Base-by-base conservation (phyloP, 805 yeast species). In the Diddensiella santjacobensis region DNA sequence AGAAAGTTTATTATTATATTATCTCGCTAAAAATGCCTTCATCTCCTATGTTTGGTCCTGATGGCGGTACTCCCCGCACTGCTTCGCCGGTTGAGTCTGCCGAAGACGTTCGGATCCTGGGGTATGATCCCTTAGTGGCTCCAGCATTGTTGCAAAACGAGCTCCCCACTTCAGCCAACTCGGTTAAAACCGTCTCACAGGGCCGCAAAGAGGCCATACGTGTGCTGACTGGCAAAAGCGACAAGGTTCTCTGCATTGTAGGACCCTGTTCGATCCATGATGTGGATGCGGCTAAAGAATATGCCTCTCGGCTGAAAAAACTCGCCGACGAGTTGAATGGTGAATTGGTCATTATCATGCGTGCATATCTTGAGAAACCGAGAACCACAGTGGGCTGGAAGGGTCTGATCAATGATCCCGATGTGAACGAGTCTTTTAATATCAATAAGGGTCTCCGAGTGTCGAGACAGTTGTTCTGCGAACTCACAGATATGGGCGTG, bases 371-470 rank as follows among this genome's bases (percentile, higher is more conserved):
- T 58, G 99, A 91, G 72, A 91, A 91, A 71, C 99, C 99, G 62
- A 84, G 99, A 75, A 91, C 99, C 55, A 91, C 98, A 20, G 98
- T 91, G 47, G 99, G 99, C 56, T 91, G 99, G 99, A 91, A 91
- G 71, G 99, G 99, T 61, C 75, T 91, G 62, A 89, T 91, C 66
- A 91, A 91, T 69, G 99, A 91, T 70, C 99, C 99, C 41, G 96
- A 91, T 63, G 80, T 91, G 52, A 87, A 91, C 70, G 85, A 86
- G 63, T 75, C 96, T 42, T 93, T 84, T 80, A 84, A 91, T 67
- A 93, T 91, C 68, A 91, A 91, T 79, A 87, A 88, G 71, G 99
- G 99, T 62, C 76, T 91, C 56, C 80, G 88, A 61, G 78, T 87
- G 35, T 80, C 97, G 10, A 83, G 99, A 73, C 78, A 84, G 64